phyloP scores from a whole-genome alignment of 73 alveolate species.

The Tetrahymena elliotti region DNA sequence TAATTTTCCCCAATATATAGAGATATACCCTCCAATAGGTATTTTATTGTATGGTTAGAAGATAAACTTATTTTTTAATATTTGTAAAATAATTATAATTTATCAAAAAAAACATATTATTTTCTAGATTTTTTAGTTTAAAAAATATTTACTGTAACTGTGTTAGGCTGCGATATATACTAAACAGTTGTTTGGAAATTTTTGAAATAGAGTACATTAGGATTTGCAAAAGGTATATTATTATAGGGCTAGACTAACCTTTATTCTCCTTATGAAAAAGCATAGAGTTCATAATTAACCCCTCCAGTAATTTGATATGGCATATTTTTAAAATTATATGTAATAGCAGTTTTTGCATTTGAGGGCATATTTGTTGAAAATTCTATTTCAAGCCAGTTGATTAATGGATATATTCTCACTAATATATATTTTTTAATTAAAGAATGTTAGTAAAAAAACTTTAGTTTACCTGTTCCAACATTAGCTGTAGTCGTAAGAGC shows the following conservation, averaged over 20 bases:
- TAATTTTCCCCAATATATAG: background rate
- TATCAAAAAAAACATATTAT: too few relatives aligned
- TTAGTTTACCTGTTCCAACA: slow-evolving; percentile 1
- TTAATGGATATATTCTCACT: slow-evolving; percentile 8
- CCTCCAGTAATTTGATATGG: slow-evolving; percentile 26
- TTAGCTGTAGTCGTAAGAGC: slow-evolving; percentile 5
- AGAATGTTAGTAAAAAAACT: background rate
- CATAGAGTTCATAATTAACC: slow-evolving; percentile 5
- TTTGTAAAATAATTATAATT: background rate
- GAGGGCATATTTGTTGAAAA: background rate
- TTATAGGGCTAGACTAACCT: slow-evolving; percentile 7
- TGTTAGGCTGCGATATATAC: background rate
- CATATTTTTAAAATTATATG: slow-evolving; percentile 23
- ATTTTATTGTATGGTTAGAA: slow-evolving; percentile 24
- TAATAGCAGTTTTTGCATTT: background rate
- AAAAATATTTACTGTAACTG: background rate
- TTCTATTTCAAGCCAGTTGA: slow-evolving; percentile 16
- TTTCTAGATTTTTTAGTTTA: too few relatives aligned
- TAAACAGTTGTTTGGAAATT: background rate
- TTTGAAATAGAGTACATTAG: background rate
- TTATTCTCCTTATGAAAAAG: slow-evolving; percentile 2
- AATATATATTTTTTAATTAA: background rate
- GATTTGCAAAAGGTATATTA: slow-evolving; percentile 2
- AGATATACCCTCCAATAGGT: slow-evolving; percentile 19
- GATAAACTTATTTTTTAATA: background rate